A percentile compares a stretch with the other conserved stretches of the same genome.
Conservation (phyloP, 495 filamentous ascomycete species). For the Amorphotheca resinae region DNA sequence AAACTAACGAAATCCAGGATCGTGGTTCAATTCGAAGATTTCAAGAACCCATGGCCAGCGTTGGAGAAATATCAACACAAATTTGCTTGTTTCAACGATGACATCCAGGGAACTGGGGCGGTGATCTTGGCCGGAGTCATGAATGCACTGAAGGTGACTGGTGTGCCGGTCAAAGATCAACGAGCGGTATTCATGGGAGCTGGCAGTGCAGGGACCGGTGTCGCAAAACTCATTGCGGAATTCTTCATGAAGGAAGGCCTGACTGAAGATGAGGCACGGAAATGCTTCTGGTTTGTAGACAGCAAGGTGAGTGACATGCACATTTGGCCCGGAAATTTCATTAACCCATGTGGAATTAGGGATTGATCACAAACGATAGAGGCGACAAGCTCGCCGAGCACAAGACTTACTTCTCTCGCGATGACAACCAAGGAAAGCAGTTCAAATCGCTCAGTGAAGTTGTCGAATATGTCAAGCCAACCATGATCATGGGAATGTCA, state of each 20-base stretch:
- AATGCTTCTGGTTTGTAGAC: constrained; percentile 72
- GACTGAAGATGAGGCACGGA: constrained; percentile 59
- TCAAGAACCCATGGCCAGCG: constrained; percentile 76
- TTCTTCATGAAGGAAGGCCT: constrained; percentile 68
- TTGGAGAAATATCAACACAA: constrained; percentile 57
- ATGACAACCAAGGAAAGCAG: constrained; percentile 61
- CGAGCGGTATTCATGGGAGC: constrained; percentile 69
- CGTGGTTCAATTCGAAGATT: constrained; percentile 76
- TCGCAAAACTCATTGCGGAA: constrained; percentile 68
- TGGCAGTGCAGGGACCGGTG: constrained; percentile 66
- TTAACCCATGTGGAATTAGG: constrained; percentile 26
- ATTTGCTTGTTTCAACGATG: constrained; percentile 75
- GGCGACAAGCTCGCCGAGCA: constrained; percentile 68
- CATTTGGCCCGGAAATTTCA: neutral
- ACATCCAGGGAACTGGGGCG: constrained; percentile 73
- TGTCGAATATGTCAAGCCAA: constrained; percentile 63
- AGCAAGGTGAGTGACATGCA: constrained; percentile 31
- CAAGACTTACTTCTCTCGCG: constrained; percentile 69
- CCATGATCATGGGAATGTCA: constrained; percentile 69
- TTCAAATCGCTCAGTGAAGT: constrained; percentile 57
- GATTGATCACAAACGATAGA: constrained; percentile 62
- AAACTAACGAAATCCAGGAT: constrained; percentile 35
- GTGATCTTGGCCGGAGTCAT: constrained; percentile 69
- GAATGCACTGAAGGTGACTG: constrained; percentile 58
- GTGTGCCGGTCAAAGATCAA: constrained; percentile 56